Conservation (phyloP, 208 protist species). For the Acanthamoeba healyi region DNA sequence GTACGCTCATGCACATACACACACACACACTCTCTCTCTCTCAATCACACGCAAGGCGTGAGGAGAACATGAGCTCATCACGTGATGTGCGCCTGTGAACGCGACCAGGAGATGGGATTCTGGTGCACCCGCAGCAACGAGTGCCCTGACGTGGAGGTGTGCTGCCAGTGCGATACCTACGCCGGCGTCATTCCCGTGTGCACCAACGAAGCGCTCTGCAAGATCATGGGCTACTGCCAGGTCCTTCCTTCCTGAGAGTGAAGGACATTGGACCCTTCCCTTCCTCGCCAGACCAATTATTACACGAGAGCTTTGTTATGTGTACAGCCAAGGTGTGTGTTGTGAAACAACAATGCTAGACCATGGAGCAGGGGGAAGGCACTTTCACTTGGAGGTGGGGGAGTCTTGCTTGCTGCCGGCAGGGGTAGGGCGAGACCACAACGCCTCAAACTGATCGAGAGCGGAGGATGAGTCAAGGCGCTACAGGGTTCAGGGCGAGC, state of each 20-base stretch:
- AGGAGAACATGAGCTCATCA: no score
- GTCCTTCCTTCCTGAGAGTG: neutral
- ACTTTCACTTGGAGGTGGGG: no score
- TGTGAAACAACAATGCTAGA: no score
- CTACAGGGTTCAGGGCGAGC: neutral
- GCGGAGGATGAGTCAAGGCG: neutral
- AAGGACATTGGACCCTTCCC: no score
- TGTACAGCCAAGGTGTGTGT: no score
- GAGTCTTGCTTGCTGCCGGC: neutral
- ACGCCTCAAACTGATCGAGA: neutral
- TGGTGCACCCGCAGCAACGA: neutral
- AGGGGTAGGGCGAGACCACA: neutral
- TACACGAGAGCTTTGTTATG: no score
- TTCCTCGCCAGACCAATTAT: no score
- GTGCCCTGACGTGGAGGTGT: neutral
- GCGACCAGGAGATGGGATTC: neutral
- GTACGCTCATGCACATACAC: neutral
- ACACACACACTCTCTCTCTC: neutral
- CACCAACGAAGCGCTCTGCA: conserved; percentile 25
- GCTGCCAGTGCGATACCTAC: conserved; percentile 42
- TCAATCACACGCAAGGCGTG: neutral
- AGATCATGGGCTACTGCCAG: neutral
- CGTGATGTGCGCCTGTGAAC: no score
- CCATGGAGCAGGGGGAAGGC: no score
- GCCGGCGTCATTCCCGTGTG: neutral